Evolutionary conservation across 345 rosid genomes (phyloP), one percentile per base, ranked within the genome.

Genomic region (Carallia pectinifolia): DNA sequence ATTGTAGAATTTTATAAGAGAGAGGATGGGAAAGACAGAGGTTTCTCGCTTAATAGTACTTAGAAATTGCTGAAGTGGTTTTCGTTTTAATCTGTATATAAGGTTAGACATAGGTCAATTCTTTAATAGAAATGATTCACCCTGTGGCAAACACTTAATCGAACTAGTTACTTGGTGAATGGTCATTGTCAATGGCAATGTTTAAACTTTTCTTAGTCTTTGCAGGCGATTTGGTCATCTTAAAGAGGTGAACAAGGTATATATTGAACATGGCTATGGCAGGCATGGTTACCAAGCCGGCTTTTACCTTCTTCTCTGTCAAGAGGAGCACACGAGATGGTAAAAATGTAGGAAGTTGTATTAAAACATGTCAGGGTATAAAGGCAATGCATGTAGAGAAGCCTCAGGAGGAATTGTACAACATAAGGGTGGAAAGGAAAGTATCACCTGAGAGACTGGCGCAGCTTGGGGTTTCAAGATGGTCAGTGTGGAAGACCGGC

Each of bases 401-500:
- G 73, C 81, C 95, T 0, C 78, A 88, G 9, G 96, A 88, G 80
- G 96, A 94, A 74, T 77, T 94, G 15, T 88, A 91, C 85, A 85
- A 82, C 8, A 92, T 94, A 56, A 91, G 74, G 76, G 97, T 91
- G 61, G 96, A 94, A 56, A 64, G 90, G 72, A 82, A 84, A 72
- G 97, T 87, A 62, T 71, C 91, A 0, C 72, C 68, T 2, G 77
- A 75, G 68, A 85, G 91, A 71, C 78, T 91, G 40, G 81, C 76
- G 5, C 86, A 89, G 74, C 93, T 93, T 0, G 89, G 92, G 2
- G 97, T 93, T 38, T 88, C 96, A 6, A 82, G 79, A 71, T 91
- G 97, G 97, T 89, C 98, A 2, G 73, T 76, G 62, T 88, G 97
- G 98, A 91, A 89, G 83, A 93, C 97, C 0, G 94, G 91, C 23